Conservation (phyloP, 352 stramenopile genomes). For the Phytopythium oedochilum region DNA sequence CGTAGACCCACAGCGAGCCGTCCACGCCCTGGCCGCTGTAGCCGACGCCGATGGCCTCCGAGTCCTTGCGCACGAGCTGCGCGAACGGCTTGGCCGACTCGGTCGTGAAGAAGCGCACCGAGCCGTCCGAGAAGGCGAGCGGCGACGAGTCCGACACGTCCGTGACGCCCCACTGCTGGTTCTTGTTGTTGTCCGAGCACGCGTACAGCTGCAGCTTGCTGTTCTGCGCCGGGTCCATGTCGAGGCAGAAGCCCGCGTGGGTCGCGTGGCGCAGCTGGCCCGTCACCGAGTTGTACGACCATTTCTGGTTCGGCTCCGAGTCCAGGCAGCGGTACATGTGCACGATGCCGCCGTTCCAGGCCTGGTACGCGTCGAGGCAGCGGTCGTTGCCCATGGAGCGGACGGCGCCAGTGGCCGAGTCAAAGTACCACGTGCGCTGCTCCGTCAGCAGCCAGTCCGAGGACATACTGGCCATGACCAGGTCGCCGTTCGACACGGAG, state of each 20-base stretch:
- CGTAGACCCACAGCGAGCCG: conserved; percentile 39
- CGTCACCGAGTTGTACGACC: conserved; percentile 44
- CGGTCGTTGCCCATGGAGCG: conserved; percentile 66
- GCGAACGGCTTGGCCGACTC: conserved; percentile 28
- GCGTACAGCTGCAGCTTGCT: conserved; percentile 61
- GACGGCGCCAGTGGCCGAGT: conserved; percentile 36
- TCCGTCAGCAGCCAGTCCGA: conserved; percentile 43
- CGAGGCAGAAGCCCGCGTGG: conserved; percentile 54
- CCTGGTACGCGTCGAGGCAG: conserved; percentile 58
- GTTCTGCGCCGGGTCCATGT: conserved; percentile 31
- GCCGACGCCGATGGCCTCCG: conserved; percentile 19
- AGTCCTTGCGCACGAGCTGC: conserved; percentile 27
- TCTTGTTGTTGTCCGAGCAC: conserved; percentile 46
- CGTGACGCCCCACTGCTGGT: conserved; percentile 44
- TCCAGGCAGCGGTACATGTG: conserved; percentile 53
- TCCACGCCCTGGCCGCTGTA: conserved; percentile 14
- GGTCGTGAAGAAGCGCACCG: conserved; percentile 35
- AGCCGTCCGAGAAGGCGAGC: conserved; percentile 15
- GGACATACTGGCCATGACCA: conserved; percentile 38
- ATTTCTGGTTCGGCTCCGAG: conserved; percentile 60
- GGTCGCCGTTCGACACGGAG: conserved; percentile 28
- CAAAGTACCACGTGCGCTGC: conserved; percentile 67
- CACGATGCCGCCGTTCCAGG: conserved; percentile 39
- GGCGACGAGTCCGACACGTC: conserved; percentile 6
- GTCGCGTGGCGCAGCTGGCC: conserved; percentile 34